Evolutionary conservation across 352 stramenopile genomes (phyloP).

Genomic region (Pythium dissimile): DNA sequence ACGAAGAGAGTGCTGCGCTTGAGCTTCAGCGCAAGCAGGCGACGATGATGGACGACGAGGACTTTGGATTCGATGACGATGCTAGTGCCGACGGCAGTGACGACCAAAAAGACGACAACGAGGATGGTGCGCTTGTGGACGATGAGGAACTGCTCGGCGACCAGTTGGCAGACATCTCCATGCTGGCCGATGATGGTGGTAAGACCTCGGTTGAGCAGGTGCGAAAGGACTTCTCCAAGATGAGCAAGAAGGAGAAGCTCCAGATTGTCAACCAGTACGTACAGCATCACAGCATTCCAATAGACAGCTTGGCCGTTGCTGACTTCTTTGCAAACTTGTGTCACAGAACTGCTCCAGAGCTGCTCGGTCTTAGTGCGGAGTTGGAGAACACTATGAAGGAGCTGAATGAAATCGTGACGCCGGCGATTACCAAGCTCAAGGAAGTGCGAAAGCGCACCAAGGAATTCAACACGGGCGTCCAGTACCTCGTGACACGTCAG

Average conservation of each 20-base stretch:
- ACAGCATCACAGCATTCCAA: no score
- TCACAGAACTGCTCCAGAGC: slow-evolving; percentile 55
- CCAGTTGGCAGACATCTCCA: slow-evolving; percentile 74
- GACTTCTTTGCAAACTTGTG: background rate
- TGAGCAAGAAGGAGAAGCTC: slow-evolving; percentile 86
- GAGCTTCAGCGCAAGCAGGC: slow-evolving; percentile 84
- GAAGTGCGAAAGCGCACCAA: slow-evolving; percentile 53
- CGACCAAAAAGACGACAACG: slow-evolving; percentile 40
- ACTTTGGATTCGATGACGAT: slow-evolving; percentile 64
- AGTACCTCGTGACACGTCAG: slow-evolving; percentile 77
- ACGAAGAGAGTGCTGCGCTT: slow-evolving; percentile 80
- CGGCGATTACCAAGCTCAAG: slow-evolving; percentile 70
- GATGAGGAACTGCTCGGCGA: slow-evolving; percentile 69
- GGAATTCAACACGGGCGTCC: slow-evolving; percentile 56
- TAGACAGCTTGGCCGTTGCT: no score
- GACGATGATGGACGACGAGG: slow-evolving; percentile 82
- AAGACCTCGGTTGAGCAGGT: slow-evolving; percentile 64
- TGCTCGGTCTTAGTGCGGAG: slow-evolving; percentile 67
- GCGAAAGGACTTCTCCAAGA: slow-evolving; percentile 80
- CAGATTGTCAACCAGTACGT: slow-evolving; percentile 83
- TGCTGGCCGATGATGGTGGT: slow-evolving; percentile 46
- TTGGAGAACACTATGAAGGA: slow-evolving; percentile 65
- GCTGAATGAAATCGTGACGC: slow-evolving; percentile 59
- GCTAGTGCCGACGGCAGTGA: slow-evolving; percentile 23
- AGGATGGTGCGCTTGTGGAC: slow-evolving; percentile 39